Base-by-base conservation (phyloP, 2,329 filamentous ascomycete genomes). In the Arthrobotrys sphaeroides region DNA sequence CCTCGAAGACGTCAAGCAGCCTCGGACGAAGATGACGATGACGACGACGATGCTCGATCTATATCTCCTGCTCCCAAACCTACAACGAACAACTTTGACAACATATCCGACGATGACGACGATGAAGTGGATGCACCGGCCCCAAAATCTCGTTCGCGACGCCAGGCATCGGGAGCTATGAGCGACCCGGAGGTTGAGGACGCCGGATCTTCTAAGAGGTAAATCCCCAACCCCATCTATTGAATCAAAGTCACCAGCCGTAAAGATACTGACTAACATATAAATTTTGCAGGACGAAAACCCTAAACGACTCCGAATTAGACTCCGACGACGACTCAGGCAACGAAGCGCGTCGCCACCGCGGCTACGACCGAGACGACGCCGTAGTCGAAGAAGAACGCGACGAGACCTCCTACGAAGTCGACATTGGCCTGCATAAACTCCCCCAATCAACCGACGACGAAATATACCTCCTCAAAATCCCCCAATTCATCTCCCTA, bases 401-500 rank as follows among this genome's bases (percentile, higher is more conserved):
- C 57, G 72, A 75, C 36, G 72, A 75, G 28, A 75, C 64, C 16
- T 75, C 72, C 18, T 75, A 75, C 64, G 72, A 75, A 60, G 72
- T 75, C n/a, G 72, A 75, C 22, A 75, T 75, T 4, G 72, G 72
- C 26, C 59, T 75, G 12, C 72, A 75, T 59, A 57, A 65, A 20
- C 72, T 75, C 10, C 72, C 72, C 26, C 64, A 75, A n/a, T 47
- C 72, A 33, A 53, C 55, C 4, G 59, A 75, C 18, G 64, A 75
- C 13, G 64, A 75, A 42, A 82, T 88, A 73, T 90, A 90, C 80
- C 84, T 89, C 9, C 84, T 90, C 80, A 88, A 87, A 77, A 84
- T 90, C n/a, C 89, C 89, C 2, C 84, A 85, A 51, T 90, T 90
- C 81, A 83, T 90, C 43, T 85, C 86, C 9, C 83, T 90, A 69